Conservation (phyloP, 2,329 filamentous ascomycete genomes). For the Thelonectria olida region DNA sequence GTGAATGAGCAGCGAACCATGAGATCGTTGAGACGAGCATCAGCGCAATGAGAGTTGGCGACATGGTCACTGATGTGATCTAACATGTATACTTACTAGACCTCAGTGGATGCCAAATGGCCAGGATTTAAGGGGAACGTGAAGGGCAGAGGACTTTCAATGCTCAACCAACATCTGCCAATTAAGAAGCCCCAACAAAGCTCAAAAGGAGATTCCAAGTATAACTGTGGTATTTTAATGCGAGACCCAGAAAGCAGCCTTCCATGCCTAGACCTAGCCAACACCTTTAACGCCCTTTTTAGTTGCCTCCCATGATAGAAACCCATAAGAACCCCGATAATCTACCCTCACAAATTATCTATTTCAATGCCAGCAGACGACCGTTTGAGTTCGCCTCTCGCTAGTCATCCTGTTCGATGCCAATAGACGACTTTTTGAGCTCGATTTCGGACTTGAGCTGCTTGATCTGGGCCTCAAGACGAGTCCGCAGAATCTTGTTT, state of each 20-base stretch:
- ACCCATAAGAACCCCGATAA: neutral
- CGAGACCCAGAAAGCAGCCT: conserved; percentile 23
- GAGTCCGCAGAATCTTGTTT: conserved; percentile 59
- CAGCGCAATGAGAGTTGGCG: neutral
- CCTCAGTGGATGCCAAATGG: too few relatives aligned
- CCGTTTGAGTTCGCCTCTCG: conserved; percentile 52
- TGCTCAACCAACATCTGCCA: neutral
- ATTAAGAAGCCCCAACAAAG: too few relatives aligned
- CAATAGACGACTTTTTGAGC: conserved; percentile 56
- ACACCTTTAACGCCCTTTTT: conserved; percentile 30
- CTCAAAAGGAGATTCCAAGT: conserved; percentile 5
- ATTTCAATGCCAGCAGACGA: conserved; percentile 53
- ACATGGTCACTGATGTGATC: neutral
- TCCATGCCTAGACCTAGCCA: conserved; percentile 16
- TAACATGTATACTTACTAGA: too few relatives aligned
- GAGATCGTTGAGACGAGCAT: conserved; percentile 24
- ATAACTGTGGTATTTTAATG: conserved; percentile 29
- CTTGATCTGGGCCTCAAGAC: conserved; percentile 61
- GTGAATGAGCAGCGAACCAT: conserved; percentile 32
- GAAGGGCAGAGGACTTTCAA: neutral
- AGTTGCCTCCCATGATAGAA: conserved; percentile 1
- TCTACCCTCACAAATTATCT: conserved; percentile 42
- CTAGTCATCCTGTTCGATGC: conserved; percentile 50
- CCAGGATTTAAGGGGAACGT: neutral
- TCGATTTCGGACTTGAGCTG: conserved; percentile 56